Conservation (phyloP, 2,329 filamentous ascomycete genomes). For the Neophaeococcomyces aloes region DNA sequence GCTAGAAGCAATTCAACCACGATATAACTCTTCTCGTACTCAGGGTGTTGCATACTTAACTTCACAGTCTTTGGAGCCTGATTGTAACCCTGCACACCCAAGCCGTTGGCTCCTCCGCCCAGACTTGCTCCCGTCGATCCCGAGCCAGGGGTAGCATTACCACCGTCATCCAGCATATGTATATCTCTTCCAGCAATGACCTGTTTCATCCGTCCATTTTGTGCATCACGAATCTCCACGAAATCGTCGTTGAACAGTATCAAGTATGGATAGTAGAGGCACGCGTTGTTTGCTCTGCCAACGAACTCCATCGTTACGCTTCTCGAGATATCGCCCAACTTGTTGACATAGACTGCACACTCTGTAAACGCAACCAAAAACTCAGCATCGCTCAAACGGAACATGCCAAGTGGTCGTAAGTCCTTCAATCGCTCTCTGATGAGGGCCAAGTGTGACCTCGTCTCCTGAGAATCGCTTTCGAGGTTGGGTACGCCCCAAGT, state of each 20-base stretch:
- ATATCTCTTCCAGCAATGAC: constrained; percentile 90
- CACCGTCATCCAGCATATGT: constrained; percentile 76
- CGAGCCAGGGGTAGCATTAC: constrained; percentile 45
- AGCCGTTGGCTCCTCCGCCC: constrained; percentile 26
- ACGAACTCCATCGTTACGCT: constrained; percentile 98
- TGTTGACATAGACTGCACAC: constrained; percentile 95
- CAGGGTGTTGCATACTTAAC: constrained; percentile 89
- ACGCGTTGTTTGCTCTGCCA: constrained; percentile 78
- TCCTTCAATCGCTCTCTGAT: constrained; percentile 76
- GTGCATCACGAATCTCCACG: constrained; percentile 90
- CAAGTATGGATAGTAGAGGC: constrained; percentile 81
- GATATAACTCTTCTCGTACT: constrained; percentile 71
- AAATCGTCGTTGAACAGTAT: constrained; percentile 93
- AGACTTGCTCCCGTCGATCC: constrained; percentile 29
- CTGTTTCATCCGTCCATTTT: constrained; percentile 86
- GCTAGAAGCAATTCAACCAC: constrained; percentile 75
- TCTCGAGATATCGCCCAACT: constrained; percentile 88
- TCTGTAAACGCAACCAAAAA: constrained; percentile 92
- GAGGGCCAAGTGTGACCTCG: constrained; percentile 56
- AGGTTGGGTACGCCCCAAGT: constrained; percentile 88
- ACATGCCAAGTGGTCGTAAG: constrained; percentile 87
- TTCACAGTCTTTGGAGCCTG: constrained; percentile 64
- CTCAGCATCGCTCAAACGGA: constrained; percentile 81
- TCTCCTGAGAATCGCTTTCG: constrained; percentile 47
- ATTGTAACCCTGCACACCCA: constrained; percentile 25